Evolutionary conservation across 31 red algal genomes (phyloP), one percentile per base, ranked within the genome.

Genomic region (Porphyra umbilicalis): DNA sequence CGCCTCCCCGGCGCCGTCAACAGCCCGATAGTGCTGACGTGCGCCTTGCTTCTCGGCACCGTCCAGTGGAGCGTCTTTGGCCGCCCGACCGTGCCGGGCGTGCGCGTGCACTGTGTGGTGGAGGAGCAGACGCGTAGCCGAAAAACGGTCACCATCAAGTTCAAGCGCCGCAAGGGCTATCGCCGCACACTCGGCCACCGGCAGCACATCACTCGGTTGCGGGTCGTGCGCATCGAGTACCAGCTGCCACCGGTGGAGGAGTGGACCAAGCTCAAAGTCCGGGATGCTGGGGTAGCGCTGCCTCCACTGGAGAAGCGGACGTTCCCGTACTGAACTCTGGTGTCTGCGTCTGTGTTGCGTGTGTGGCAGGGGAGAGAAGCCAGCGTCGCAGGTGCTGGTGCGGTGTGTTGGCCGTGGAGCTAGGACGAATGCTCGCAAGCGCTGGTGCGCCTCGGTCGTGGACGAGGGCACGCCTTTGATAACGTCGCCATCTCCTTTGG

Each of bases 101-200:
- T 89, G 14, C 39, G 77, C 77, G 95, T 94, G 18, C 35, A 83
- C 10, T 77, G 87, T 46, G 87, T 83, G 9, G 80, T 98, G 29
- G 95, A 98, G 83, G 92, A 94, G 81, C 95, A 98, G 92, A 89
- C 88, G 4, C 82, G 79, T 33, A 89, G 84, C 34, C 83, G 85
- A 10, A 94, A 94, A 80, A 85, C 94, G 75, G 78, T 89, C 36
- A 88, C 89, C 32, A 77, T 90, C 18, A 90, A 94, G 82, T 91
- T 94, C 87, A 98, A 98, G 80, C 91, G 92, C 68, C 84, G 95
- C 80, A 98, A 93, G 81, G 92, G 95, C 18, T 94, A 98, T 85
- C 40, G 34, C 36, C 83, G 88, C 35, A 68, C 86, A n/a, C 75
- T 87, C 76, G 92, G 92, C 32, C 95, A 98, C 88, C 95, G 95